These are phyloP conservation scores for Salvia rosmarinus DNA, from an alignment of 257 asterid species.

Conservation along the genomic window DNA sequence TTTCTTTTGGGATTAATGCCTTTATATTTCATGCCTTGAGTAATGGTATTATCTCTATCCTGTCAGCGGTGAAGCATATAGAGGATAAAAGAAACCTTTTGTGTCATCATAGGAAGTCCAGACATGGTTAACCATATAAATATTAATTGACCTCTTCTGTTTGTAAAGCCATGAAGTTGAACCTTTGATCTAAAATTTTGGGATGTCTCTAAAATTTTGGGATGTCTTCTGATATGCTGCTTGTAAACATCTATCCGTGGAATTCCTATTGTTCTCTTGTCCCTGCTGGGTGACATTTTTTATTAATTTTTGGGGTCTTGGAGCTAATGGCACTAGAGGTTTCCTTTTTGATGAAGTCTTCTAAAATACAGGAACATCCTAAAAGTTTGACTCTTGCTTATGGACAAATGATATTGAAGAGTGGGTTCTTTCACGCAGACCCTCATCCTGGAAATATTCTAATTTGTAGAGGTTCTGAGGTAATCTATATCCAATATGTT, in stretches of 20 bases:
- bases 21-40: slow-evolving; percentile 16
- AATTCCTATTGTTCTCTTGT: too few species aligned
- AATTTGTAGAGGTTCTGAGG: slow-evolving; percentile 94
- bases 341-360: slow-evolving; percentile 23
- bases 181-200: slow-evolving; percentile 3
- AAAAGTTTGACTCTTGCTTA: slow-evolving; percentile 86
- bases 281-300: slow-evolving; percentile 21
- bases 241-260: slow-evolving; percentile 13
- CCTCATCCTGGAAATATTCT: slow-evolving; percentile 99
- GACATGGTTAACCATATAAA: slow-evolving; percentile 15
- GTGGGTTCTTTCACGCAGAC: slow-evolving; percentile 99
- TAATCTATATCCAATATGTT: slow-evolving; percentile 35
- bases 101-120: background rate
- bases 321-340: slow-evolving; percentile 20
- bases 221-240: slow-evolving; percentile 24
- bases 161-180: background rate
- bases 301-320: too few species aligned
- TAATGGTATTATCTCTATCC: background rate
- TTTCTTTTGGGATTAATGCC: slow-evolving; percentile 1
- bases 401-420: slow-evolving; percentile 95
- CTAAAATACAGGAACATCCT: slow-evolving; percentile 76
- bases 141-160: slow-evolving; percentile 14
- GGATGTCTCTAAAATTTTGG: slow-evolving; percentile 1
- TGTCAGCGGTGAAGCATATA: background rate
- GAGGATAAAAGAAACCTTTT: background rate